Evolutionary conservation across 2,329 filamentous ascomycete species (phyloP).

Genomic region (Nakataea oryzae): DNA sequence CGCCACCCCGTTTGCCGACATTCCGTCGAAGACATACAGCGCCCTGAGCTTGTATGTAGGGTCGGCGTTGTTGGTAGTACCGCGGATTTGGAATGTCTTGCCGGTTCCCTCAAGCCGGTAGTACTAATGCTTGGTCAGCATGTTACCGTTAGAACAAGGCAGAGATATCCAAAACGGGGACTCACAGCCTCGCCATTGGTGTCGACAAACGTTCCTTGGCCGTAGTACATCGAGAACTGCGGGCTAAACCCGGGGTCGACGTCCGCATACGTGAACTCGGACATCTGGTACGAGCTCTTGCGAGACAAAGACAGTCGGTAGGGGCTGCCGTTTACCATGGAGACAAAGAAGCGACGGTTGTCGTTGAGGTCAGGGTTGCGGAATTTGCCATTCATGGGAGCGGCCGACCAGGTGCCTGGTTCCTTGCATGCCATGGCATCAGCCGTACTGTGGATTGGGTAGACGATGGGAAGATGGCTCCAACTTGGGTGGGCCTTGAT

Average conservation of each 20-base stretch:
- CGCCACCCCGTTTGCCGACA: slow-evolving; percentile 3
- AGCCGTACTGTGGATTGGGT: not conserved
- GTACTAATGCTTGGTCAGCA: not conserved
- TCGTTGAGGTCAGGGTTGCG: not conserved
- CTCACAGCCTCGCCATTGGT: slow-evolving; percentile 6
- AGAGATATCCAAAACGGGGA: not conserved
- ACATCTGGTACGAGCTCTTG: slow-evolving; percentile 1
- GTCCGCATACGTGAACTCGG: not conserved
- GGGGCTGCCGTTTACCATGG: slow-evolving; percentile 8
- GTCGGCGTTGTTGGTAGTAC: slow-evolving; percentile 5
- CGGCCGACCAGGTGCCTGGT: not conserved
- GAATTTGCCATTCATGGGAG: not conserved
- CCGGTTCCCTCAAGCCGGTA: slow-evolving; percentile 6
- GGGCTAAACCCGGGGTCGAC: slow-evolving; percentile 3
- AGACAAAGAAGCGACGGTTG: slow-evolving; percentile 1
- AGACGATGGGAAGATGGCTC: slow-evolving; percentile 15
- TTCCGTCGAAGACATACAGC: slow-evolving; percentile 6
- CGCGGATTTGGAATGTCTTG: slow-evolving; percentile 7
- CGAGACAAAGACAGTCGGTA: slow-evolving; percentile 1
- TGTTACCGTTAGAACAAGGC: not conserved
- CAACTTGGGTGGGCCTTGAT: slow-evolving; percentile 16
- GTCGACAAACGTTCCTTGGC: slow-evolving; percentile 5
- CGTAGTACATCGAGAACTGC: slow-evolving; percentile 1
- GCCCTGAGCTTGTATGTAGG: slow-evolving; percentile 2
- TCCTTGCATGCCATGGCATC: slow-evolving; percentile 1